Percentiles rank a stretch among this genome's conserved stretches.
Evolutionary conservation across 352 stramenopile genomes (phyloP).

Genomic region (Aphanomyces stellatus): DNA sequence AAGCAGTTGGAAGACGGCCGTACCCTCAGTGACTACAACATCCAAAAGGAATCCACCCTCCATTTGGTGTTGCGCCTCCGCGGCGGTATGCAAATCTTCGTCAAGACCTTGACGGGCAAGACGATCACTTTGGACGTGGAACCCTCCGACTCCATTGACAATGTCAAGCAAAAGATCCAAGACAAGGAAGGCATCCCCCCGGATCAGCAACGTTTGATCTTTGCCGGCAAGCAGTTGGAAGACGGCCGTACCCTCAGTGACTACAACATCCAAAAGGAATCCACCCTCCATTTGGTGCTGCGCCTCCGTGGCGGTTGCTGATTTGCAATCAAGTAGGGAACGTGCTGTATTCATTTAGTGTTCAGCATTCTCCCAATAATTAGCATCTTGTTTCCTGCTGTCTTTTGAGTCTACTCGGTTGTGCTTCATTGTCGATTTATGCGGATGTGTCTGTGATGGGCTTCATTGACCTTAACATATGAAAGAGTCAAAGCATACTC

Average conservation of each 20-base stretch:
- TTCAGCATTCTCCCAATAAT: neutral
- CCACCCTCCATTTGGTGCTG: slow-evolving; percentile 87
- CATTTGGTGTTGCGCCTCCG: slow-evolving; percentile 81
- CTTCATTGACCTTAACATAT: neutral
- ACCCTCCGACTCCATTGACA: slow-evolving; percentile 85
- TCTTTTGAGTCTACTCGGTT: neutral
- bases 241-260: slow-evolving; percentile 90
- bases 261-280: slow-evolving; percentile 94
- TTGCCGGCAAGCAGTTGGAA: slow-evolving; percentile 94
- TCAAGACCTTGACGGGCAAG: slow-evolving; percentile 83
- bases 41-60: no score
- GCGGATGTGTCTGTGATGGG: neutral
- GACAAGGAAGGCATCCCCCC: slow-evolving; percentile 85
- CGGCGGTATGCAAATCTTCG: slow-evolving; percentile 61
- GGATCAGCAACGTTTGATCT: slow-evolving; percentile 94
- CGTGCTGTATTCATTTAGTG: slow-evolving; percentile 42
- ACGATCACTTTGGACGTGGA: slow-evolving; percentile 88
- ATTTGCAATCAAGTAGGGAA: no score
- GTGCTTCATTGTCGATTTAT: neutral
- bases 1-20: no score
- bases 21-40: no score
- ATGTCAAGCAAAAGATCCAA: slow-evolving; percentile 80
- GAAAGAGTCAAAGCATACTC: neutral
- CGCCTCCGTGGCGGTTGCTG: slow-evolving; percentile 59
- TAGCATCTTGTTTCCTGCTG: neutral